Evolutionary conservation across 2,329 filamentous ascomycete genomes (phyloP).

Genomic region (Hypoxylon sp.): DNA sequence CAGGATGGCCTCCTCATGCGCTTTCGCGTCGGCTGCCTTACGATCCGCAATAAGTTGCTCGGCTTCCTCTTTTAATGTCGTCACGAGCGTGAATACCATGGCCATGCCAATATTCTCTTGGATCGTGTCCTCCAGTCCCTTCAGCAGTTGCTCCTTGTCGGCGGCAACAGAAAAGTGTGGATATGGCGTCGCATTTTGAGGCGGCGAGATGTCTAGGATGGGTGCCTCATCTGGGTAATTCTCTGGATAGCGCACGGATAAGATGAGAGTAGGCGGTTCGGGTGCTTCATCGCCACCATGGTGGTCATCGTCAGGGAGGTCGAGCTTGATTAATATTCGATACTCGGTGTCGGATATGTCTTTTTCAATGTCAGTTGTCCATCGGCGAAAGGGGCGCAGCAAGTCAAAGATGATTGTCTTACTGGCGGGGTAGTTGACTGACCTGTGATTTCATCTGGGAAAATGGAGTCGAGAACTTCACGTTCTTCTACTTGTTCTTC

Average conservation of each 20-base stretch:
- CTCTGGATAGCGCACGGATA: constrained; percentile 91
- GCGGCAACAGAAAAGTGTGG: constrained; percentile 82
- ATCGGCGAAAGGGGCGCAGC: not conserved
- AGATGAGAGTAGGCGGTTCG: constrained; percentile 79
- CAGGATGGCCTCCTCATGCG: constrained; percentile 67
- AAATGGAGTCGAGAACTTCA: constrained; percentile 98
- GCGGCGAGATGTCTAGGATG: constrained; percentile 81
- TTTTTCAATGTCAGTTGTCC: constrained; percentile 55
- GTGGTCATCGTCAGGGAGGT: constrained; percentile 78
- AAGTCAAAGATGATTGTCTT: constrained; percentile 4
- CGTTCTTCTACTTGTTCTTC: constrained; percentile 97
- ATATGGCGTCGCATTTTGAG: constrained; percentile 78
- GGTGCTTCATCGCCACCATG: constrained; percentile 73
- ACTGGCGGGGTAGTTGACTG: constrained; percentile 45
- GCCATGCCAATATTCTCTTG: constrained; percentile 97
- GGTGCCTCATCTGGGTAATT: constrained; percentile 92
- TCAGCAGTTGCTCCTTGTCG: constrained; percentile 82
- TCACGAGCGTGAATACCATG: constrained; percentile 95
- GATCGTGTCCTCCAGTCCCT: constrained; percentile 79
- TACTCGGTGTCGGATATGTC: constrained; percentile 93
- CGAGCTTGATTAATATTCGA: constrained; percentile 87
- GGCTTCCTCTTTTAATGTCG: constrained; percentile 89
- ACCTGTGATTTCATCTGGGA: constrained; percentile 97
- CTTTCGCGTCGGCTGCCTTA: constrained; percentile 73
- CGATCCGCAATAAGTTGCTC: constrained; percentile 86